Base-by-base conservation (phyloP, 2,329 filamentous ascomycete genomes). In the Aschersonia sp. region DNA sequence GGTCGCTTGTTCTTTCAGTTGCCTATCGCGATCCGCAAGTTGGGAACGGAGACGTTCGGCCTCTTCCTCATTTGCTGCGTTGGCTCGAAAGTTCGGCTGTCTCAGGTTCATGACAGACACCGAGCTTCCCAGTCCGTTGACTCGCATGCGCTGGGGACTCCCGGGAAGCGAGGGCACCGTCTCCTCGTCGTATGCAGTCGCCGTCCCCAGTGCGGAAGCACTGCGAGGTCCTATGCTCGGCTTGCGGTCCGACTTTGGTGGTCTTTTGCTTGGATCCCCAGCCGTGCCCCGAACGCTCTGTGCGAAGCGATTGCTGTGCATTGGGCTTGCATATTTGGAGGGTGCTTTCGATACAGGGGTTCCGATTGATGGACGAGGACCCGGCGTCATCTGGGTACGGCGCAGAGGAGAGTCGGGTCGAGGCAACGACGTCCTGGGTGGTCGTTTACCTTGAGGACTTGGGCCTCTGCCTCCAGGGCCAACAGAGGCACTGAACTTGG, bases 401-500 rank as follows among this genome's bases (percentile, higher is more conserved):
- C 85, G 80, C 37, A 85, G 72, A 4, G 90, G 92, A 2, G 90
- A 96, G 53, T 95, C 89, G 5, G 92, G 85, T 32, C 89, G 83
- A 46, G 85, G 79, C n/a, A 95, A 70, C 2, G 89, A 94, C 7
- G 82, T 80, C 49, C 88, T 79, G 43, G 79, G 67, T 10, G 35
- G 43, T 11, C 77, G 80, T 61, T 85, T 89, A 56, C 81, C 77
- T 44, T 77, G 70, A 3, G 88, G 86, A 58, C 84, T 90, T 30
- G 80, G 63, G 31, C 82, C 79, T 59, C 83, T 76, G 41, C 58
- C 57, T 8, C 79, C 78, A 6, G 85, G 85, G 1, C 88, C 88
- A 43, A 94, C 71, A 0, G 89, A 94, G 64, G 94, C 86, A 60
- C 87, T 92, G 67, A 96, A 92, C 60, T 89, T 89, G 48, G 83